Percentiles rank a stretch among this genome's conserved stretches.
phyloP scores from a whole-genome alignment of 345 rosid genomes.

The Moringa oleifera region DNA sequence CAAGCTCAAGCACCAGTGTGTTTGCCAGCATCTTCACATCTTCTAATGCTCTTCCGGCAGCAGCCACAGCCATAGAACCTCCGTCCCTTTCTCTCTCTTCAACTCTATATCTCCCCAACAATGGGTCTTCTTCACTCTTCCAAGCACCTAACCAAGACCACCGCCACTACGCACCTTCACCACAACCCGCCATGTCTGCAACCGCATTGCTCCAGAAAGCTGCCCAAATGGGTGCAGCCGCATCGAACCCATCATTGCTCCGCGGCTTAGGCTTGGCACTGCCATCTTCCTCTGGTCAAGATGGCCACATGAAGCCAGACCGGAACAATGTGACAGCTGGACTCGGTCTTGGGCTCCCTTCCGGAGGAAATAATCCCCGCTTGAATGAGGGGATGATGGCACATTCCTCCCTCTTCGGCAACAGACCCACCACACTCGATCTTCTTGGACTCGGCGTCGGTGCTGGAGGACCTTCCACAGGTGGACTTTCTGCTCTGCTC shows the following conservation, averaged over 20 bases:
- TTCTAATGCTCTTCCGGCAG: slow-evolving; percentile 33
- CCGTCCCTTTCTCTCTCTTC: slow-evolving; percentile 72
- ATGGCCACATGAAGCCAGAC: slow-evolving; percentile 28
- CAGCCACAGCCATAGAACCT: slow-evolving; percentile 42
- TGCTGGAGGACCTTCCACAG: slow-evolving; percentile 20
- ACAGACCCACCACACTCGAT: slow-evolving; percentile 58
- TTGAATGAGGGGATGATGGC: slow-evolving; percentile 30
- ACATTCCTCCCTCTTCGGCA: slow-evolving; percentile 35
- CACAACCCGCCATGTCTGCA: slow-evolving; percentile 79
- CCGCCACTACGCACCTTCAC: slow-evolving; percentile 29
- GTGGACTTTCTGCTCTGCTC: slow-evolving; percentile 47
- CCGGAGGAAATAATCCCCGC: slow-evolving; percentile 15
- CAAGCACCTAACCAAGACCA: slow-evolving; percentile 23
- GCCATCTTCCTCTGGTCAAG: slow-evolving; percentile 24
- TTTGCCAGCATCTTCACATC: slow-evolving; percentile 47
- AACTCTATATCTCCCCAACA: slow-evolving; percentile 41
- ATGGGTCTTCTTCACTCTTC: slow-evolving; percentile 39
- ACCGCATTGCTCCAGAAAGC: slow-evolving; percentile 96
- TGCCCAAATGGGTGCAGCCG: slow-evolving; percentile 80
- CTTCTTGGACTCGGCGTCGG: slow-evolving; percentile 60
- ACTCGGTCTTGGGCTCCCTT: slow-evolving; percentile 38
- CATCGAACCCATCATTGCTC: slow-evolving; percentile 44
- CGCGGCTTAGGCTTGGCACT: slow-evolving; percentile 44
- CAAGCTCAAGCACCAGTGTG: slow-evolving; percentile 25
- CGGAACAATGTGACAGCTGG: slow-evolving; percentile 15